Percentiles rank a stretch among this genome's conserved stretches.
Evolutionary conservation across 371 early-diverging fungal genomes (phyloP).

Genomic region (Chytridium lagenaria): DNA sequence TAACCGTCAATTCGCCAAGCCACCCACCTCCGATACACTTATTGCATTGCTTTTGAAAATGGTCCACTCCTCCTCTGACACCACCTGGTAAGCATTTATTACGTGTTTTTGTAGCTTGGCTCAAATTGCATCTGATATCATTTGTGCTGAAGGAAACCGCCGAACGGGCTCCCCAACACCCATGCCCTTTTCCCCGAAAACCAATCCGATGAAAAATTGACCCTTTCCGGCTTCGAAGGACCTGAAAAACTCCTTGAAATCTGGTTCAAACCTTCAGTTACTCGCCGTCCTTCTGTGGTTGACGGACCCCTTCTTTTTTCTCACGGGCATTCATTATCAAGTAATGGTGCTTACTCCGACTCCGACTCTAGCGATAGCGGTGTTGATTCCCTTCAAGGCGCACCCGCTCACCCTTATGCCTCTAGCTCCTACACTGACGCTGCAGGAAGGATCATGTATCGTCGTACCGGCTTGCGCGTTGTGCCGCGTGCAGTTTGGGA

Average conservation of each 20-base stretch:
- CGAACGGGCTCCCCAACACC: slow-evolving; percentile 12
- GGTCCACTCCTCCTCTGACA: slow-evolving; percentile 29
- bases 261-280: slow-evolving; percentile 73
- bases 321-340: slow-evolving; percentile 16
- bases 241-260: slow-evolving; percentile 97
- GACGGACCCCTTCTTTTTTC: slow-evolving; percentile 20
- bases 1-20: no score
- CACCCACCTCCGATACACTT: slow-evolving; percentile 7
- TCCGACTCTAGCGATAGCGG: slow-evolving; percentile 26
- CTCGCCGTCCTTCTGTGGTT: slow-evolving; percentile 10
- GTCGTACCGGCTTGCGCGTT: slow-evolving; percentile 69
- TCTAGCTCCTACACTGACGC: slow-evolving; percentile 10
- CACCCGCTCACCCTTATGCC: slow-evolving; percentile 30
- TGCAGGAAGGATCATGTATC: slow-evolving; percentile 31
- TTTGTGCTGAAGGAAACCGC: not conserved
- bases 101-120: no score
- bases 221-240: slow-evolving; percentile 73
- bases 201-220: slow-evolving; percentile 39
- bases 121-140: slow-evolving; percentile 10
- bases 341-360: slow-evolving; percentile 16
- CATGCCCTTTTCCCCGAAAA: slow-evolving; percentile 31
- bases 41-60: slow-evolving; percentile 21
- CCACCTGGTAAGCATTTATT: slow-evolving; percentile 17
- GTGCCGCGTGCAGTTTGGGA: slow-evolving; percentile 83
- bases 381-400: slow-evolving; percentile 21